phyloP scores from a whole-genome alignment of 1,139 yeast species.

The Lodderomyces orthopsilosis region DNA sequence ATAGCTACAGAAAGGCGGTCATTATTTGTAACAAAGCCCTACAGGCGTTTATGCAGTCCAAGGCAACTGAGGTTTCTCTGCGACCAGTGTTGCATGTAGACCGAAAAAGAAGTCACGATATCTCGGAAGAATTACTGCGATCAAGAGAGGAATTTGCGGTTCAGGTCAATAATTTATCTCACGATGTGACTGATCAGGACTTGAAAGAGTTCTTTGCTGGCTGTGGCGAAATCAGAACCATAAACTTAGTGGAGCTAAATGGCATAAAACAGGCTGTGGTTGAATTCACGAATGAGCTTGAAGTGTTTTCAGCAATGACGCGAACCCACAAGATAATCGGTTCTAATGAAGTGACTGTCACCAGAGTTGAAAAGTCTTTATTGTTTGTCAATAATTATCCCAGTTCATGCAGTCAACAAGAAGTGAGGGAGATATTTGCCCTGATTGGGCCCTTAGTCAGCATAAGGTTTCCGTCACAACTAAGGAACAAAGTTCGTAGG shows the following conservation, averaged over 20 bases:
- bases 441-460: conserved; percentile 48
- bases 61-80: neutral
- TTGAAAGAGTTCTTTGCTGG: conserved; percentile 49
- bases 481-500: conserved; percentile 54
- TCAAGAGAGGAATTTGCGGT: conserved; percentile 59
- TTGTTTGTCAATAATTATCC: conserved; percentile 76
- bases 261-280: conserved; percentile 38
- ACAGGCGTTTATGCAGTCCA: neutral
- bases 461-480: conserved; percentile 67
- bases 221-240: conserved; percentile 51
- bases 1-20: conserved; percentile 21
- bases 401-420: conserved; percentile 44
- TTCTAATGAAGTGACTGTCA: conserved; percentile 44
- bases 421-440: conserved; percentile 43
- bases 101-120: conserved; percentile 8
- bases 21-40: conserved; percentile 11
- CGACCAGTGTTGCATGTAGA: neutral
- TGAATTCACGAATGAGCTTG: conserved; percentile 54
- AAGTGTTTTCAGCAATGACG: conserved; percentile 59
- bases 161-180: conserved; percentile 42
- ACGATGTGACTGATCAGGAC: conserved; percentile 25
- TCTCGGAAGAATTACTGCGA: conserved; percentile 21
- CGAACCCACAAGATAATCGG: conserved; percentile 50
- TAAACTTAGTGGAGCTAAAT: conserved; percentile 27
- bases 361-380: conserved; percentile 44